Percentiles rank a stretch among this genome's conserved stretches.
These are phyloP conservation scores for Cladosporium colombiae DNA, from an alignment of 2,329 filamentous ascomycete genomes.

Conservation along the genomic window DNA sequence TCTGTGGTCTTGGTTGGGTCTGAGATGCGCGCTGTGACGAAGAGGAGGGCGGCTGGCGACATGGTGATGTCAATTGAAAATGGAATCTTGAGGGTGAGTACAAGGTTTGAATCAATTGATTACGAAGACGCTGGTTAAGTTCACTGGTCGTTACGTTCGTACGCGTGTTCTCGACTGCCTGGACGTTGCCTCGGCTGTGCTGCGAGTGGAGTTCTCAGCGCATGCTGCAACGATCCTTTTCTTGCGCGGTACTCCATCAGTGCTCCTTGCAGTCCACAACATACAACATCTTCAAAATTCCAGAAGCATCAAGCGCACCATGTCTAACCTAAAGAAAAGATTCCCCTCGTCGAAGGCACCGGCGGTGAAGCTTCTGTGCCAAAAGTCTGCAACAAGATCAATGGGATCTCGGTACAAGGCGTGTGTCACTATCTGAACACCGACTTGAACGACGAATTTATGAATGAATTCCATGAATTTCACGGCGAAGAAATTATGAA, in stretches of 20 bases:
- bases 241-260: not conserved
- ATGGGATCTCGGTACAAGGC: not conserved
- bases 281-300: too few relatives aligned
- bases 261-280: too few relatives aligned
- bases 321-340: too few relatives aligned
- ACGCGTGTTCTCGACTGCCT: not conserved
- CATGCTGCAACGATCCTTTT: too few relatives aligned
- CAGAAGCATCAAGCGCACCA: not conserved
- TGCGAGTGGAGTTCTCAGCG: not conserved
- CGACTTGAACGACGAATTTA: too few relatives aligned
- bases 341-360: not conserved
- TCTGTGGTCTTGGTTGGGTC: conserved; percentile 8
- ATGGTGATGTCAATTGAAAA: not conserved
- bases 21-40: conserved; percentile 1
- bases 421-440: too few relatives aligned
- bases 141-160: not conserved
- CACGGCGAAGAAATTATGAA: too few relatives aligned
- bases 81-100: not conserved
- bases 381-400: not conserved
- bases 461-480: too few relatives aligned
- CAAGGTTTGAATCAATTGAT: not conserved
- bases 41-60: conserved; percentile 3
- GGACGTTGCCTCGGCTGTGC: not conserved
- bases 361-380: not conserved
- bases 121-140: not conserved